Percentiles rank a stretch among this genome's conserved stretches.
Conservation (phyloP, 2,329 filamentous ascomycete species). For the Hypoxylon sp. region DNA sequence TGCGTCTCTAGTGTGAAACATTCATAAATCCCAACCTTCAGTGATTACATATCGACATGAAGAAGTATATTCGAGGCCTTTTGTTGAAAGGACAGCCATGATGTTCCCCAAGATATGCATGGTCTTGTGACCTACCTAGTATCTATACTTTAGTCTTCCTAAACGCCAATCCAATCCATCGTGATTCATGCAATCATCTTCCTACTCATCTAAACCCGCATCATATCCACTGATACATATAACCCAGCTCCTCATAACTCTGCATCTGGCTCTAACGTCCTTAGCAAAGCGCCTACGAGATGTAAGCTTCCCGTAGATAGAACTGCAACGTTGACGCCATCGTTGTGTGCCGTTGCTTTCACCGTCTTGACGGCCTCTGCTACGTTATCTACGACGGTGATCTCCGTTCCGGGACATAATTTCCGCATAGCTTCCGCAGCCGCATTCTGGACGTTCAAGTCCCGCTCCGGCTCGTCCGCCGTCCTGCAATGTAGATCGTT, state of each 20-base stretch:
- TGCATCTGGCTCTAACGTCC: conserved; percentile 72
- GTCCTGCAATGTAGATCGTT: conserved; percentile 67
- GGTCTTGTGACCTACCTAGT: conserved; percentile 24
- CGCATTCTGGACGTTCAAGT: conserved; percentile 75
- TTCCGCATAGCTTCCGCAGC: conserved; percentile 74
- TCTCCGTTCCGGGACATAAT: conserved; percentile 63
- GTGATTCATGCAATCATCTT: not conserved
- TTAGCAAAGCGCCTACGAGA: conserved; percentile 83
- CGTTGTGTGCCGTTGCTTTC: conserved; percentile 56
- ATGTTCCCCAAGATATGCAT: not conserved
- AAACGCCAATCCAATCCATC: conserved; percentile 12
- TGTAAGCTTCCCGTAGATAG: conserved; percentile 89
- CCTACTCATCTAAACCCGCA: not conserved
- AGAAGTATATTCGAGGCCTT: conserved; percentile 11
- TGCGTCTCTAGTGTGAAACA: not conserved
- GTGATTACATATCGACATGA: not conserved
- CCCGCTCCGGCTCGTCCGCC: conserved; percentile 69
- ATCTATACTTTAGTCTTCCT: conserved; percentile 9
- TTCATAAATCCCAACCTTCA: not conserved
- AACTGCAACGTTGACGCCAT: conserved; percentile 66
- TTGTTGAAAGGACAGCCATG: conserved; percentile 32
- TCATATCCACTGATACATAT: not conserved
- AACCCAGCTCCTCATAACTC: conserved; percentile 51
- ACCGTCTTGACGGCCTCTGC: conserved; percentile 77
- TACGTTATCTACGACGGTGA: conserved; percentile 75